Evolutionary conservation across 805 yeast genomes (phyloP).

Genomic region (Brettanomyces custersianus): DNA sequence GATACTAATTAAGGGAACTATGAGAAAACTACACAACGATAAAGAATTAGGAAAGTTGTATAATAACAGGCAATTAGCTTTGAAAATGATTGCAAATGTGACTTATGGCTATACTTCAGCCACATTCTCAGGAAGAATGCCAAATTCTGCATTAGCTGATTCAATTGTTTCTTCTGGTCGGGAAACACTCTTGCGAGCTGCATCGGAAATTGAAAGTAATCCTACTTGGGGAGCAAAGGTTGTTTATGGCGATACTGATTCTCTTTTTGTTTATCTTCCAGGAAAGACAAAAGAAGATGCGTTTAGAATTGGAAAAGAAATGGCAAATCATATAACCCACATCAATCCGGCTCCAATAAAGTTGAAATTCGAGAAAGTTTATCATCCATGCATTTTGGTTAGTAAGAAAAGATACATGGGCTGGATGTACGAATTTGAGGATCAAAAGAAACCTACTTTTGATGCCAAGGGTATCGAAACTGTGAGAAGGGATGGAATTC

Average conservation of each 20-base stretch:
- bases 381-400: conserved; percentile 73
- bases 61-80: conserved; percentile 74
- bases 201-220: conserved; percentile 52
- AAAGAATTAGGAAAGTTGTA: conserved; percentile 44
- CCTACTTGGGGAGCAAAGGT: conserved; percentile 78
- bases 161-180: conserved; percentile 88
- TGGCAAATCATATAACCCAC: conserved; percentile 56
- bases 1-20: conserved; percentile 67
- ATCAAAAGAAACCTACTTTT: conserved; percentile 53
- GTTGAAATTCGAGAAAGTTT: conserved; percentile 86
- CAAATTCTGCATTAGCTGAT: conserved; percentile 91
- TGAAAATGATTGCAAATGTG: conserved; percentile 87
- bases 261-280: conserved; percentile 83
- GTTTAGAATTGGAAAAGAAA: conserved; percentile 60
- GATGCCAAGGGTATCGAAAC: conserved; percentile 98
- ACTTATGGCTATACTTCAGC: conserved; percentile 96
- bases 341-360: conserved; percentile 73
- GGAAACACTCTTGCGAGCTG: conserved; percentile 69
- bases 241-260: conserved; percentile 95
- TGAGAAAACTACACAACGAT: conserved; percentile 44
- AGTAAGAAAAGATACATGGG: conserved; percentile 93
- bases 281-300: conserved; percentile 75
- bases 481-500: conserved; percentile 88
- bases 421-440: conserved; percentile 53
- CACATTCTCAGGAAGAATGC: conserved; percentile 94